Conservation (phyloP, 2,329 filamentous ascomycete genomes). For the Exophiala spinifera region DNA sequence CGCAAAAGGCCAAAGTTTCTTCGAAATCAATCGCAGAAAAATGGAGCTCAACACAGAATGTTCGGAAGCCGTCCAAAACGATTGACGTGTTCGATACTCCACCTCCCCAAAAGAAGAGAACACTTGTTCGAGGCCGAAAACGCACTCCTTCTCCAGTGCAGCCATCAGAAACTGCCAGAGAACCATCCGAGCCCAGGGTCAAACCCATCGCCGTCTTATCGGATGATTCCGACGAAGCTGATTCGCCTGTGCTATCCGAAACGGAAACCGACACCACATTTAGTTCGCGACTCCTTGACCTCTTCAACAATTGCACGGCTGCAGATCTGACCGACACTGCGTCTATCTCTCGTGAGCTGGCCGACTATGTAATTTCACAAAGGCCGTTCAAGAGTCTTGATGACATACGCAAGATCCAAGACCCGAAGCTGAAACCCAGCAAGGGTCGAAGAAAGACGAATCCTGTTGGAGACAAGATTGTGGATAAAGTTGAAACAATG, state of each 20-base stretch:
- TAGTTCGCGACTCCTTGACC: slow-evolving; percentile 64
- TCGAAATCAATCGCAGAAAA: slow-evolving; percentile 58
- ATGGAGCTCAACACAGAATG: slow-evolving; percentile 51
- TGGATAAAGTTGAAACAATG: slow-evolving; percentile 68
- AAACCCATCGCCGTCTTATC: slow-evolving; percentile 26
- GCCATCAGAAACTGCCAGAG: slow-evolving; percentile 25
- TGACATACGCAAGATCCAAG: slow-evolving; percentile 63
- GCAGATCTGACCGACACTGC: slow-evolving; percentile 80
- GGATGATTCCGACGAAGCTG: slow-evolving; percentile 45
- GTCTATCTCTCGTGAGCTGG: slow-evolving; percentile 66
- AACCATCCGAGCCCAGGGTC: not conserved
- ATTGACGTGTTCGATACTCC: slow-evolving; percentile 28
- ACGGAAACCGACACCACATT: slow-evolving; percentile 37
- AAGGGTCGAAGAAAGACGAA: slow-evolving; percentile 51
- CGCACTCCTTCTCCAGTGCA: slow-evolving; percentile 33
- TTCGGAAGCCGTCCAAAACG: slow-evolving; percentile 24
- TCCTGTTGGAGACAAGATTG: slow-evolving; percentile 63
- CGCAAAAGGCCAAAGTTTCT: slow-evolving; percentile 53
- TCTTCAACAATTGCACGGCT: slow-evolving; percentile 75
- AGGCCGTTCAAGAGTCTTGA: slow-evolving; percentile 70
- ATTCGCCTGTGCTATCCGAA: slow-evolving; percentile 39
- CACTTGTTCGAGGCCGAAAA: slow-evolving; percentile 51
- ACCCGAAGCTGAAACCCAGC: slow-evolving; percentile 49
- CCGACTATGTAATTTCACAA: slow-evolving; percentile 66
- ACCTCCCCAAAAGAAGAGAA: slow-evolving; percentile 35